A percentile compares a stretch with the other conserved stretches of the same genome.
Evolutionary conservation across 306 rosid genomes (phyloP).

Genomic region (Prinsepia uniflora): DNA sequence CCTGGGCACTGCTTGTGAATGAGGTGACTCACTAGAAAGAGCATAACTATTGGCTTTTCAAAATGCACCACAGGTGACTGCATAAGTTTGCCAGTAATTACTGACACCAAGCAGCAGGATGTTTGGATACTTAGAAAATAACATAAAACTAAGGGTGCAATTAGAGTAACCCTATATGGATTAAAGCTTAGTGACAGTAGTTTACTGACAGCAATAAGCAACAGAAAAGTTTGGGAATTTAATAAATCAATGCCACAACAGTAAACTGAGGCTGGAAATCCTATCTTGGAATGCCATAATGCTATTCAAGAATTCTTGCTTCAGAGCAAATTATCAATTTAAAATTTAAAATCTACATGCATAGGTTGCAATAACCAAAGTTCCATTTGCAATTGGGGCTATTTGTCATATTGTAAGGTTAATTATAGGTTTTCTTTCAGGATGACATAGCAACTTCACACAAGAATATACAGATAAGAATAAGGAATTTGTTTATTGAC

Average conservation of each 20-base stretch:
- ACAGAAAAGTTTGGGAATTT: too few species aligned
- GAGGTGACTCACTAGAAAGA: background rate
- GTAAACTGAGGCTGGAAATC: too few species aligned
- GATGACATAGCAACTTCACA: background rate
- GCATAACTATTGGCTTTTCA: background rate
- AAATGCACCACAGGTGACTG: background rate
- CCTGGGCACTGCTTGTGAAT: background rate
- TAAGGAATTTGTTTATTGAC: background rate
- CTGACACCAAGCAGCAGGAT: background rate
- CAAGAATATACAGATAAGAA: background rate
- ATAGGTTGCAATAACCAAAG: background rate
- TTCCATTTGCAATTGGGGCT: background rate
- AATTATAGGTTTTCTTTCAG: background rate
- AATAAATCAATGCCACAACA: too few species aligned
- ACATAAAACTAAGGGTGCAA: too few species aligned
- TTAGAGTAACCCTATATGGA: too few species aligned
- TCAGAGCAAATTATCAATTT: too few species aligned
- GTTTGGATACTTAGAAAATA: background rate
- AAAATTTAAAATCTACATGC: too few species aligned
- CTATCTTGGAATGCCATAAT: too few species aligned
- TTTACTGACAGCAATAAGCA: too few species aligned
- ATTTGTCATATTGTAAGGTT: background rate
- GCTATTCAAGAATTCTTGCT: too few species aligned
- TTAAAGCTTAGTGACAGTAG: too few species aligned
- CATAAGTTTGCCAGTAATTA: background rate